A percentile compares a stretch with the other conserved stretches of the same genome.
Conservation (phyloP, 768 basidiomycete genomes). For the Lepiota venenata region DNA sequence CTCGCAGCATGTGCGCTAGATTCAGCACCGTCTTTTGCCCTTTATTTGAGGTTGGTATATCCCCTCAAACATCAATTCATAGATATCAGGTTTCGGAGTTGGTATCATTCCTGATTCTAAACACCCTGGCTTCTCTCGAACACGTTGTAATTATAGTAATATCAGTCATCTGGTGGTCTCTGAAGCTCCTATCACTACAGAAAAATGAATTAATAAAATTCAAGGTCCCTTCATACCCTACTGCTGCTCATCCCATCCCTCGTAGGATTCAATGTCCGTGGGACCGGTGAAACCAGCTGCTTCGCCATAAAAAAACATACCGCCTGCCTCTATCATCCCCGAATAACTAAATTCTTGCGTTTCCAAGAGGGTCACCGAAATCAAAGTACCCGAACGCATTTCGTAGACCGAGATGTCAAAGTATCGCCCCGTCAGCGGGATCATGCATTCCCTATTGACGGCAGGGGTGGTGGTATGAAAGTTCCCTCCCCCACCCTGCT, state of each 20-base stretch:
- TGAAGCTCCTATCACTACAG: no score
- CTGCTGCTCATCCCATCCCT: background rate
- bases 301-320: slow-evolving; percentile 10
- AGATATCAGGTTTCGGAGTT: no score
- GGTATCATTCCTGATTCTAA: no score
- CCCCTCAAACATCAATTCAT: no score
- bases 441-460: slow-evolving; percentile 53
- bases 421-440: slow-evolving; percentile 59
- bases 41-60: no score
- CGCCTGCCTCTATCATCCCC: slow-evolving; percentile 30
- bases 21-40: no score
- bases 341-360: slow-evolving; percentile 49
- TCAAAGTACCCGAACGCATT: slow-evolving; percentile 38
- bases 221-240: no score
- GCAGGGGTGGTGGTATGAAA: slow-evolving; percentile 14
- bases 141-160: no score
- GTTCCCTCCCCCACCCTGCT: background rate
- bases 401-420: slow-evolving; percentile 47
- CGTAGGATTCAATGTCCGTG: slow-evolving; percentile 12
- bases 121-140: no score
- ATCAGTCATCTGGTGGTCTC: no score
- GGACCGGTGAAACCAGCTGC: slow-evolving; percentile 11
- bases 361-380: slow-evolving; percentile 23
- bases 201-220: no score
- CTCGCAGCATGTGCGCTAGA: no score